Evolutionary conservation across 2,329 filamentous ascomycete genomes (phyloP).

Genomic region (Pseudogymnoascus sp.): DNA sequence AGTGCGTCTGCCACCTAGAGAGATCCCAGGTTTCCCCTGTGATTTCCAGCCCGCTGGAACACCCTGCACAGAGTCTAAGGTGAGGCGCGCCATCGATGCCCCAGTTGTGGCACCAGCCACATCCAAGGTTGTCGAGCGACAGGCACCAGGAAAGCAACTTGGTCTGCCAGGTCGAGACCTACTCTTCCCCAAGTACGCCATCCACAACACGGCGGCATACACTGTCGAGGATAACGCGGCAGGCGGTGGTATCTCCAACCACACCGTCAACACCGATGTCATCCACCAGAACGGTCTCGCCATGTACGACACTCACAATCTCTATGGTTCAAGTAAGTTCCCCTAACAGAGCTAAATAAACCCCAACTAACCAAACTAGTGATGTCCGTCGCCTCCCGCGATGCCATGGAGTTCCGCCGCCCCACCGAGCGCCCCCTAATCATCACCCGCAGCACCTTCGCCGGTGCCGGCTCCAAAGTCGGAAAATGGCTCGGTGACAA

Average conservation of each 20-base stretch:
- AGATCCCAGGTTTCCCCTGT: constrained; percentile 61
- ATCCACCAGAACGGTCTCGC: constrained; percentile 59
- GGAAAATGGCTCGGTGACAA: constrained; percentile 57
- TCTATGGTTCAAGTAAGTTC: constrained; percentile 57
- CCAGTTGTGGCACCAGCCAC: background rate
- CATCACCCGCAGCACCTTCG: constrained; percentile 70
- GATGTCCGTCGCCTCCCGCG: constrained; percentile 61
- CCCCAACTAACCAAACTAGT: constrained; percentile 31
- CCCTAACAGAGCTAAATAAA: constrained; percentile 5
- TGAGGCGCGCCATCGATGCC: constrained; percentile 18
- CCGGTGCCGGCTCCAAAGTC: constrained; percentile 60
- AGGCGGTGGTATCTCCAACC: constrained; percentile 43
- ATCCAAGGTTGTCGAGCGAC: constrained; percentile 10
- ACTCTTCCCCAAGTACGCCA: constrained; percentile 57
- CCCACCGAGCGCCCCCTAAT: constrained; percentile 60
- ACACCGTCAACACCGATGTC: constrained; percentile 60
- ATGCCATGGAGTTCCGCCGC: constrained; percentile 59
- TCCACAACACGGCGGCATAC: constrained; percentile 53
- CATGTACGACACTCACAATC: constrained; percentile 70
- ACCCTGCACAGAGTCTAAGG: constrained; percentile 27
- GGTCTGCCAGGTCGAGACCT: constrained; percentile 58
- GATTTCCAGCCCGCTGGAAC: constrained; percentile 55
- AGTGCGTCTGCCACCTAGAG: constrained; percentile 54
- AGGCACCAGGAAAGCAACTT: constrained; percentile 35
- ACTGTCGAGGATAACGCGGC: constrained; percentile 36